Evolutionary conservation across 2,329 filamentous ascomycete genomes (phyloP).

Genomic region (Aspergillus melleus): DNA sequence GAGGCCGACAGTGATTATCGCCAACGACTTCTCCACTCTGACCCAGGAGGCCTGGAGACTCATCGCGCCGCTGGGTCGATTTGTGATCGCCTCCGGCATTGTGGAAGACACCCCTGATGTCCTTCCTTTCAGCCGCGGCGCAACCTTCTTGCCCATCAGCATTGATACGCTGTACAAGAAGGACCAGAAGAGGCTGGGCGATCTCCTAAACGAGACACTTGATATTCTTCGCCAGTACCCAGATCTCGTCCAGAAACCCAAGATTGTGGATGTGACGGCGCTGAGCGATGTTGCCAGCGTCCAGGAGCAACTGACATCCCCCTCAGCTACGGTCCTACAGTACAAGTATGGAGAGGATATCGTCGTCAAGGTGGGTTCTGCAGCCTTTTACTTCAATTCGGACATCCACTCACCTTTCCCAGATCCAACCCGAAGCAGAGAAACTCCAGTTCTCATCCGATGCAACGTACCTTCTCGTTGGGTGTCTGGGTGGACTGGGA

Average conservation of each 20-base stretch:
- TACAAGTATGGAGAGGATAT: too few relatives aligned
- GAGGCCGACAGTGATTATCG: not conserved
- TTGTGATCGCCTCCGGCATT: not conserved
- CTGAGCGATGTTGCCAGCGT: too few relatives aligned
- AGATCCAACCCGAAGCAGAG: not conserved
- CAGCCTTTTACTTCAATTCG: too few relatives aligned
- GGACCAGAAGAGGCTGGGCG: too few relatives aligned
- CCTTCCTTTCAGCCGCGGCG: not conserved
- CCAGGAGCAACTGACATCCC: too few relatives aligned
- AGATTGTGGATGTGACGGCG: too few relatives aligned
- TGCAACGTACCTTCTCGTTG: slow-evolving; percentile 56
- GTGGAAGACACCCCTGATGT: not conserved
- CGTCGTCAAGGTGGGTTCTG: too few relatives aligned
- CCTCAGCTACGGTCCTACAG: too few relatives aligned
- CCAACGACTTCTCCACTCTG: not conserved
- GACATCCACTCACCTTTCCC: too few relatives aligned
- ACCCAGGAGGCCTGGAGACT: not conserved
- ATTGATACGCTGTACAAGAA: not conserved
- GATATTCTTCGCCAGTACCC: not conserved
- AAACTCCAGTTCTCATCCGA: slow-evolving; percentile 16
- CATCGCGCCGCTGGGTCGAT: not conserved
- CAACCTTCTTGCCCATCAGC: not conserved
- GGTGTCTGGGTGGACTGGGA: slow-evolving; percentile 59
- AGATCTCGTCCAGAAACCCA: not conserved
- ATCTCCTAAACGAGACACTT: not conserved